phyloP scores from a whole-genome alignment of 129 eudicot genomes.

The Cynara cardunculus region DNA sequence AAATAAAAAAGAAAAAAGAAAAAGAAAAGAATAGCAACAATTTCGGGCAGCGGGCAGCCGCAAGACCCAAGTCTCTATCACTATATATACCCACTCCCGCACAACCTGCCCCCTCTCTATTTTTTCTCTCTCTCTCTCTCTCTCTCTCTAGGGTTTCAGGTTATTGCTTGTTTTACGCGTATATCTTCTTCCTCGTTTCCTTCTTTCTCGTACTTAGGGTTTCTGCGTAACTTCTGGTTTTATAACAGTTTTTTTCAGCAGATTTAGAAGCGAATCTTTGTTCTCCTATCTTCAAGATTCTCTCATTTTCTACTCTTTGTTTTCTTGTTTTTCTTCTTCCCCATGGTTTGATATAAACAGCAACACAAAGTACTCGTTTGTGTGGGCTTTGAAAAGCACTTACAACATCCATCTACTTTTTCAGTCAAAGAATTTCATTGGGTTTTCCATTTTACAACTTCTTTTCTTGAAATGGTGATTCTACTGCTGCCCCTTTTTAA shows the following conservation, averaged over 20 bases:
- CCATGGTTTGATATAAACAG: slow-evolving; percentile 1
- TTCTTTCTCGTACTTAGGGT: slow-evolving; percentile 30
- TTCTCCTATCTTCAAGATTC: slow-evolving; percentile 16
- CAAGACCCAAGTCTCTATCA: slow-evolving; percentile 28
- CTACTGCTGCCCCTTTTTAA: slow-evolving; percentile 6
- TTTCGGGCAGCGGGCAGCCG: slow-evolving; percentile 46
- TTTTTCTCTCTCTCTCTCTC: no score
- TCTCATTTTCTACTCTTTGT: background rate
- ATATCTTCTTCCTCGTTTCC: slow-evolving; percentile 31
- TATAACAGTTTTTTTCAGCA: background rate
- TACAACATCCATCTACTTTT: slow-evolving; percentile 22
- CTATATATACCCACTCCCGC: slow-evolving; percentile 23
- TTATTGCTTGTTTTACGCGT: slow-evolving; percentile 16
- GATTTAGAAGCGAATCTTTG: slow-evolving; percentile 22
- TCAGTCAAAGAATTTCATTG: slow-evolving; percentile 26
- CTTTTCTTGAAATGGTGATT: slow-evolving; percentile 21
- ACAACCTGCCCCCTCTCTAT: slow-evolving; percentile 11
- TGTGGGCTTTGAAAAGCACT: slow-evolving; percentile 20
- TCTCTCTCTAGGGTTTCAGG: slow-evolving; percentile 26
- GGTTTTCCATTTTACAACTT: slow-evolving; percentile 13
- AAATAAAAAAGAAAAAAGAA: background rate
- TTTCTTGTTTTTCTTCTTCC: slow-evolving; percentile 6
- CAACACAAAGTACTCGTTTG: slow-evolving; percentile 13
- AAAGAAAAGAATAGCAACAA: background rate
- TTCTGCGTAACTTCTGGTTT: background rate